phyloP scores from a whole-genome alignment of 805 yeast species.

The Cyberlindnera japonica region DNA sequence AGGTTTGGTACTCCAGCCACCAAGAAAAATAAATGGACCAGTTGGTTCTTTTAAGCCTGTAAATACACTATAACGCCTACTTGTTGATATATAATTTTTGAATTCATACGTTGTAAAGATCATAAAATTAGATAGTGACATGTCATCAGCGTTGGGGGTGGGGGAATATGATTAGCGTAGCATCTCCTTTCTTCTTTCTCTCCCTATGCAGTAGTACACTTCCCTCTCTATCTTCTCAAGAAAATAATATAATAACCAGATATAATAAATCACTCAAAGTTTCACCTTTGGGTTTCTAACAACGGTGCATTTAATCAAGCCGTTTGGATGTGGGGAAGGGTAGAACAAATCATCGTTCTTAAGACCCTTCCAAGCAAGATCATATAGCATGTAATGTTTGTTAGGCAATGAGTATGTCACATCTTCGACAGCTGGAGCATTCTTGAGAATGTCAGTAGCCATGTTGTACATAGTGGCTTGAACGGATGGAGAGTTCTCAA shows the following conservation, averaged over 20 bases:
- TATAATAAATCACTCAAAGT: slow-evolving; percentile 31
- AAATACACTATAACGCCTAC: background rate
- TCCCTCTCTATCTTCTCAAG: background rate
- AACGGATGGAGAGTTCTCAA: slow-evolving; percentile 88
- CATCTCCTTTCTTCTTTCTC: background rate
- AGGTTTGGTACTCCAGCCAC: slow-evolving; percentile 53
- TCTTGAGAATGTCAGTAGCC: slow-evolving; percentile 65
- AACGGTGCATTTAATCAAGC: slow-evolving; percentile 84
- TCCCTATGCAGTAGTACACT: background rate
- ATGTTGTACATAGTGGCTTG: slow-evolving; percentile 97
- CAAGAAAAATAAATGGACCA: slow-evolving; percentile 52
- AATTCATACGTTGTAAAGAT: background rate
- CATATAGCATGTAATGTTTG: slow-evolving; percentile 83
- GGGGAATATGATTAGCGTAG: background rate
- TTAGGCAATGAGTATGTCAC: slow-evolving; percentile 83
- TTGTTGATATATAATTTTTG: background rate
- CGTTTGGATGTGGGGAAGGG: slow-evolving; percentile 91
- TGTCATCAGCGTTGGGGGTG: background rate
- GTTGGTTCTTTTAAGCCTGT: slow-evolving; percentile 47
- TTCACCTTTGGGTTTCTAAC: slow-evolving; percentile 62
- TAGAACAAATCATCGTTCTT: slow-evolving; percentile 79
- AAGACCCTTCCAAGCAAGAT: slow-evolving; percentile 81
- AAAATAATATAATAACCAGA: background rate
- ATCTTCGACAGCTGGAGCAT: slow-evolving; percentile 51
- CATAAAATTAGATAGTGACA: background rate